Evolutionary conservation across 805 yeast species (phyloP).

Genomic region (Lachancea cidri): DNA sequence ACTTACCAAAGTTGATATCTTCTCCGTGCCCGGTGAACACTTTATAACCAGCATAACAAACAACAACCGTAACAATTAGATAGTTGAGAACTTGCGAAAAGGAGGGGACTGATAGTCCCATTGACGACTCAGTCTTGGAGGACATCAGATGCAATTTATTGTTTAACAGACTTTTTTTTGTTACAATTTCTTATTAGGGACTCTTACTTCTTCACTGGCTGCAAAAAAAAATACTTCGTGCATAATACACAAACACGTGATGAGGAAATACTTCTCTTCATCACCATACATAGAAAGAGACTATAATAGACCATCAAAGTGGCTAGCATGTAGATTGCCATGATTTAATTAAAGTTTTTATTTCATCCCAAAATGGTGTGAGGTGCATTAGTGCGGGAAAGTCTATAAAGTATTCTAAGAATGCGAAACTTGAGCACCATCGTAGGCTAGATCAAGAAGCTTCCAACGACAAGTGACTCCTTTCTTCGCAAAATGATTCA

Average conservation of each 20-base stretch:
- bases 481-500: slow-evolving; percentile 60
- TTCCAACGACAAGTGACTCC: slow-evolving; percentile 75
- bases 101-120: slow-evolving; percentile 11
- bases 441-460: slow-evolving; percentile 77
- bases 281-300: no score
- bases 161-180: background rate
- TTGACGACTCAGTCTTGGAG: slow-evolving; percentile 6
- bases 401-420: background rate
- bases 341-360: no score
- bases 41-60: slow-evolving; percentile 30
- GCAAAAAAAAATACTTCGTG: slow-evolving; percentile 1
- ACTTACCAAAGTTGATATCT: slow-evolving; percentile 84
- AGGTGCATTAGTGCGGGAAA: background rate
- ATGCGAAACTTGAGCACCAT: slow-evolving; percentile 62
- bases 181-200: background rate
- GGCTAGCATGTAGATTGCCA: no score
- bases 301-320: no score
- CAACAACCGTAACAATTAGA: slow-evolving; percentile 17
- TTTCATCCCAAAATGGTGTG: no score
- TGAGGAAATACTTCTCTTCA: background rate
- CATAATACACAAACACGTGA: no score
- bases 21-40: slow-evolving; percentile 91
- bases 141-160: background rate
- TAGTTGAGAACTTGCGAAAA: slow-evolving; percentile 18
- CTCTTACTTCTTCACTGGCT: background rate